Conservation (phyloP, 192 early-diverging fungal species). For the Haplosporangium gracile region DNA sequence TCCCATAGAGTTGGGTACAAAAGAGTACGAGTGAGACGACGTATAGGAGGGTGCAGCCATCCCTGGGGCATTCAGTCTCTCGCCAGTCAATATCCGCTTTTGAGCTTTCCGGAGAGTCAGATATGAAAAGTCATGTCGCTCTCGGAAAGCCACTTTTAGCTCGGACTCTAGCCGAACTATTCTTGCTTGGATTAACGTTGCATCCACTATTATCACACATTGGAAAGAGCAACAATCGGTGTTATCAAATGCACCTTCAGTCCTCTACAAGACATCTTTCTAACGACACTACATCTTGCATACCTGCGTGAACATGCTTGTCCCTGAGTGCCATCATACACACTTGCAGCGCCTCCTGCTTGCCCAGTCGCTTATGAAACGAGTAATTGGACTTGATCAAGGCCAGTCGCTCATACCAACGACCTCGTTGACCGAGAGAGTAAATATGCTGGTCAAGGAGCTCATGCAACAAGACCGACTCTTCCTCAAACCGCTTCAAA, state of each 20-base stretch:
- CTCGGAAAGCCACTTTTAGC: conserved; percentile 58
- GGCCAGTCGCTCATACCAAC: conserved; percentile 77
- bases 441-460: conserved; percentile 71
- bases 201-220: conserved; percentile 49
- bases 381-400: conserved; percentile 71
- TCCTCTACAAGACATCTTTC: too few relatives aligned
- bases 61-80: conserved; percentile 55
- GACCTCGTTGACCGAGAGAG: conserved; percentile 66
- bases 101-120: conserved; percentile 48
- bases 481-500: conserved; percentile 67
- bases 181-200: conserved; percentile 54
- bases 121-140: conserved; percentile 67
- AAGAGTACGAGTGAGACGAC: conserved; percentile 35
- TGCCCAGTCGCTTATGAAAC: conserved; percentile 37
- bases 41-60: conserved; percentile 47
- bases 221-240: background rate
- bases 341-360: conserved; percentile 61
- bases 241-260: background rate
- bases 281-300: background rate
- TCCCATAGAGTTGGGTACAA: conserved; percentile 31
- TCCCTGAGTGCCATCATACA: conserved; percentile 75
- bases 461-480: conserved; percentile 66
- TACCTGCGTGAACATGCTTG: conserved; percentile 69
- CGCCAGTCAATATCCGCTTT: conserved; percentile 57
- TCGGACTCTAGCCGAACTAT: conserved; percentile 61